These are phyloP conservation scores for Colletotrichum salicis DNA, from an alignment of 2,329 filamentous ascomycete genomes.

Conservation along the genomic window DNA sequence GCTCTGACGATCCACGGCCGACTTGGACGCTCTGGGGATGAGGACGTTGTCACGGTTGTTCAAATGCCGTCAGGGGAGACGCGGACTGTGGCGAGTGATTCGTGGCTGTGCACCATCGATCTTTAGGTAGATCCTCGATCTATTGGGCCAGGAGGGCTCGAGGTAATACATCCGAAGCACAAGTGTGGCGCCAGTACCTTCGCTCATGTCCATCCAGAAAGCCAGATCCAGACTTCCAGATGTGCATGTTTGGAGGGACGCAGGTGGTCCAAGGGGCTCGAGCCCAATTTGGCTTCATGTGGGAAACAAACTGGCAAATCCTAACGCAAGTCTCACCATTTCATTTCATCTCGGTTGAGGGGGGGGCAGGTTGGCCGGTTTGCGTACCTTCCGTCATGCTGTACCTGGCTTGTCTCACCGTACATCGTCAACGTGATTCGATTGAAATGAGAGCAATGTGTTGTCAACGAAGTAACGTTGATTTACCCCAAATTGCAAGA, in stretches of 20 bases:
- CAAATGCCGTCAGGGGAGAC: not conserved
- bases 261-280: not conserved
- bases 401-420: conserved; percentile 10
- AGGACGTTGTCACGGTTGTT: not conserved
- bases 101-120: not conserved
- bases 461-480: conserved; percentile 12
- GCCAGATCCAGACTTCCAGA: not conserved
- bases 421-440: not conserved
- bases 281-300: conserved; percentile 3
- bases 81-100: not conserved
- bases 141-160: not conserved
- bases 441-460: not conserved
- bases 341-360: not conserved
- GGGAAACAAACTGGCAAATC: not conserved
- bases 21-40: not conserved
- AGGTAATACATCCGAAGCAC: not conserved
- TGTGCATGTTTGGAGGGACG: not conserved
- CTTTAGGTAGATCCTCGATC: not conserved
- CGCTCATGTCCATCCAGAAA: no score
- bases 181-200: not conserved
- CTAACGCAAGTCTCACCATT: not conserved
- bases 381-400: conserved; percentile 12
- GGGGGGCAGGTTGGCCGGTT: not conserved
- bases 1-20: not conserved
- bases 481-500: not conserved